Percentiles rank a stretch among this genome's conserved stretches.
Conservation (phyloP, 2,329 filamentous ascomycete genomes). For the Aspergillus novofumigatus region DNA sequence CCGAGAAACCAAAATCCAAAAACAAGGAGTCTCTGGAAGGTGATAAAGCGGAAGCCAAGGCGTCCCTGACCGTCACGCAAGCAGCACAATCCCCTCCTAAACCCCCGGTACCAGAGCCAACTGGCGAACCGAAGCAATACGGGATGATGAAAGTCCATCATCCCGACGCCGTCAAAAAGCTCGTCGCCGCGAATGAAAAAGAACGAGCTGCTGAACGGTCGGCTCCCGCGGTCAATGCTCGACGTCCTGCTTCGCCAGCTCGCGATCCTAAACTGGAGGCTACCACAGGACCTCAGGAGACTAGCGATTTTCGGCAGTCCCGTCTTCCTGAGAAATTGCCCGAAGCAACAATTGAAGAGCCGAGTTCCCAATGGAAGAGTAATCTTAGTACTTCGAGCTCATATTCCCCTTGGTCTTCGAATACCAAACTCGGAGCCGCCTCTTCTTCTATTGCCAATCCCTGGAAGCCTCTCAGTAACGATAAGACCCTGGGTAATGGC, state of each 20-base stretch:
- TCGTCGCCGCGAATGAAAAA: constrained; percentile 34
- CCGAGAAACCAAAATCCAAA: constrained; percentile 32
- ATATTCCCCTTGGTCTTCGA: constrained; percentile 37
- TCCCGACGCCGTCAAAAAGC: constrained; percentile 49
- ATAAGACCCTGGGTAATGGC: constrained; percentile 59
- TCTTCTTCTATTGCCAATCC: constrained; percentile 45
- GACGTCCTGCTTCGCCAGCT: constrained; percentile 29
- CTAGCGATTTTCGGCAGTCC: constrained; percentile 16
- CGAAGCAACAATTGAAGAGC: constrained; percentile 31
- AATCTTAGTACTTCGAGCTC: constrained; percentile 34
- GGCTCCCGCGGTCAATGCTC: constrained; percentile 17
- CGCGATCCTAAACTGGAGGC: constrained; percentile 26
- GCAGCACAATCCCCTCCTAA: constrained; percentile 52
- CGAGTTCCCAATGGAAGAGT: constrained; percentile 34
- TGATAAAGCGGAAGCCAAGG: constrained; percentile 21
- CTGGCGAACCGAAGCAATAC: constrained; percentile 56
- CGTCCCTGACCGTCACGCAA: constrained; percentile 23
- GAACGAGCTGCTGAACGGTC: constrained; percentile 34
- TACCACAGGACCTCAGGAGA: constrained; percentile 28
- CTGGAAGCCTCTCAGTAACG: constrained; percentile 55
- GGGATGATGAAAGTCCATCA: constrained; percentile 61
- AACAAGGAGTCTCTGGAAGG: constrained; percentile 24
- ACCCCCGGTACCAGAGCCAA: constrained; percentile 54
- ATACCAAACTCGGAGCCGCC: constrained; percentile 30
- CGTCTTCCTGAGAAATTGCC: constrained; percentile 17